Base-by-base conservation (phyloP, 139 green algal genomes). In the Chlamydomonas sphaeroides region DNA sequence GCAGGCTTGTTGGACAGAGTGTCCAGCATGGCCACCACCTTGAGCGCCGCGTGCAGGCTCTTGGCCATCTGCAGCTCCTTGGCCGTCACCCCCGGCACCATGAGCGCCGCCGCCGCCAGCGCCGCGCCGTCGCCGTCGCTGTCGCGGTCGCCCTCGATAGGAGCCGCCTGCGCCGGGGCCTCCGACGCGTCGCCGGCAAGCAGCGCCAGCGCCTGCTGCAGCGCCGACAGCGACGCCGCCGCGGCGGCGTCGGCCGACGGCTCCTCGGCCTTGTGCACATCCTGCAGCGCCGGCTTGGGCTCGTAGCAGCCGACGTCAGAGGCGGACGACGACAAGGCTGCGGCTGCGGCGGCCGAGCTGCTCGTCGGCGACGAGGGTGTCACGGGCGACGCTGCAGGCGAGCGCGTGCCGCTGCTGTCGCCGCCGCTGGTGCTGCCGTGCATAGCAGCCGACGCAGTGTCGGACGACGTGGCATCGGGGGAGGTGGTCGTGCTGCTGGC, bases 1-100 rank as follows among this genome's bases (percentile, higher is more conserved):
- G n/a, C n/a, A n/a, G n/a, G n/a, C n/a, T n/a, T 62, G 2, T 25
- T 25, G 1, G 56, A 62, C 23, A 62, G 15, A 25, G 59, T 65
- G 32, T 82, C 42, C 33, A 82, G 63, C 61, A 82, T 20, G 30
- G 61, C 61, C 41, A 82, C 75, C 75, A 82, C 42, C 61, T 82
- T 82, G 14, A 82, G 75, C 26, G 75, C 75, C 20, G 75, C 75
- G 32, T 82, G 75, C 75, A 82, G 75, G 32, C 42, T 73, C 42
- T 38, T 38, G 11, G 75, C 75, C 75, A 82, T 73, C 42, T 82
- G 42, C 25, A 82, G 18, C 61, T 82, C 75, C 32, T 63, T 21
- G 5, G 42, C 5, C 3, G 75, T 72, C 61, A 82, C 62, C 2
- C 32, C 36, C 0, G 65, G 23, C 66, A 36, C 25, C 2, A 39